phyloP scores from a whole-genome alignment of 2,329 filamentous ascomycete genomes.

The Ophiostoma sp. region DNA sequence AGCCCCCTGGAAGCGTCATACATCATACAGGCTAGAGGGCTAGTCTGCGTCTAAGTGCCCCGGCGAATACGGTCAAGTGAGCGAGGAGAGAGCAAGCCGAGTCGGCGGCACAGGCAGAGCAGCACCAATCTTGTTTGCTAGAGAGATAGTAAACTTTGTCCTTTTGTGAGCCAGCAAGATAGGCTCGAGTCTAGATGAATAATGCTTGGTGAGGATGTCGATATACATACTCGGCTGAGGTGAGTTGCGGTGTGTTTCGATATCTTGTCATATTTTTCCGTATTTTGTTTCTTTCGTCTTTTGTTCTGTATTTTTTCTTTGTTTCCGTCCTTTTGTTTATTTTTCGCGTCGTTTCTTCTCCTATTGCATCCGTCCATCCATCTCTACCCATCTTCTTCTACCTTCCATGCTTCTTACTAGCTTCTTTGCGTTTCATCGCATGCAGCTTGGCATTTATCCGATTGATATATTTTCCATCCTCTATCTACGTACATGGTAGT shows the following conservation, averaged over 20 bases:
- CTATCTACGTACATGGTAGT: not conserved
- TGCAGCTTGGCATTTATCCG: not conserved
- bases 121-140: not conserved
- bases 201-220: not conserved
- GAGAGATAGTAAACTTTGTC: not conserved
- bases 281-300: not conserved
- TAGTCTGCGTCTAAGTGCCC: not conserved
- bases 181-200: not conserved
- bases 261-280: not conserved
- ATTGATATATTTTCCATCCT: not conserved
- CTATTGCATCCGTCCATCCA: too few species aligned
- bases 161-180: not conserved
- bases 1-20: too few species aligned
- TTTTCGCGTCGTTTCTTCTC: too few species aligned
- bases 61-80: not conserved
- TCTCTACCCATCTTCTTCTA: not conserved
- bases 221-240: not conserved
- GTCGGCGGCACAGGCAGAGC: not conserved
- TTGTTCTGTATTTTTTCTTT: not conserved
- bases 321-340: not conserved
- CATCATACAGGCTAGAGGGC: not conserved
- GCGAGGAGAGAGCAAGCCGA: not conserved
- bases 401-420: not conserved
- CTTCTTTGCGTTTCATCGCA: constrained; percentile 3
- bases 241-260: constrained; percentile 9